These are phyloP conservation scores for Clarireedia monteithiana DNA, from an alignment of 2,329 filamentous ascomycete species.

Conservation along the genomic window DNA sequence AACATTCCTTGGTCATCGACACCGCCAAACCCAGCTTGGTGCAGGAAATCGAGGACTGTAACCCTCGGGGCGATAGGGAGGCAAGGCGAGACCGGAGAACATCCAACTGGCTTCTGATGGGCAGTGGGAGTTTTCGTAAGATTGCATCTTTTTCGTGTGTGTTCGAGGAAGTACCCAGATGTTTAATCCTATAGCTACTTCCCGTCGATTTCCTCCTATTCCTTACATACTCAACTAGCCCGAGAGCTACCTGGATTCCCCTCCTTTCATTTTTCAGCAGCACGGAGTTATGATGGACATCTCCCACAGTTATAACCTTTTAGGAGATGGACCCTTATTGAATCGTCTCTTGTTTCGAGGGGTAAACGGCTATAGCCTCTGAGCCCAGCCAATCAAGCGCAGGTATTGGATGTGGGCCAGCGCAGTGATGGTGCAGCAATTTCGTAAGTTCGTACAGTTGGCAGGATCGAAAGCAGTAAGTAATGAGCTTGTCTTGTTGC, in stretches of 20 bases:
- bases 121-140: no score
- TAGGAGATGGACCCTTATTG: constrained; percentile 7
- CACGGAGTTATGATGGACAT: not conserved
- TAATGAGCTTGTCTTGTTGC: not conserved
- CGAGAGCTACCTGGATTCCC: not conserved
- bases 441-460: constrained; percentile 3
- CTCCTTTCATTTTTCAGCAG: not conserved
- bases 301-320: not conserved
- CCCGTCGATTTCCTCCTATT: no score
- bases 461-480: not conserved
- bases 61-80: not conserved
- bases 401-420: not conserved
- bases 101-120: not conserved
- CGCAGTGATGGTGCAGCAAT: constrained; percentile 6
- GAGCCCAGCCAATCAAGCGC: not conserved
- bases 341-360: constrained; percentile 3
- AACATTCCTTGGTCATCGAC: not conserved
- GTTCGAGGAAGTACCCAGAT: not conserved
- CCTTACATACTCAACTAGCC: no score
- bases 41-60: not conserved
- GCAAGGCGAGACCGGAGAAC: not conserved
- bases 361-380: constrained; percentile 3
- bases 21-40: not conserved
- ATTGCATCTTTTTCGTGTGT: not conserved
- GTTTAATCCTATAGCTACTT: no score